These are phyloP conservation scores for Globisporangium echinulatum DNA, from an alignment of 352 stramenopile species.

Conservation along the genomic window DNA sequence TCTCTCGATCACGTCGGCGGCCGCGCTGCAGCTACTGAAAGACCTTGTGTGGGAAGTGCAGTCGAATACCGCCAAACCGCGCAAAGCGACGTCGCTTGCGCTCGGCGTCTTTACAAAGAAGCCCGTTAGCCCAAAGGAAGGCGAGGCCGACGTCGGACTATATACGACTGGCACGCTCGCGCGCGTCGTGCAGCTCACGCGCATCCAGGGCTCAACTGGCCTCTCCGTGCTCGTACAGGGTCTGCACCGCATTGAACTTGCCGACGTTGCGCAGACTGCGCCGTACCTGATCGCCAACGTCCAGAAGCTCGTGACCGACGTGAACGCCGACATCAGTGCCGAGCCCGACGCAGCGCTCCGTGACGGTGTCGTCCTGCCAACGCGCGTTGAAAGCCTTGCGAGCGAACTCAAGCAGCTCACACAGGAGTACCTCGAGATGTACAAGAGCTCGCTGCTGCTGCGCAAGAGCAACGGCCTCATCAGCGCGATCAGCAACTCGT, in stretches of 20 bases:
- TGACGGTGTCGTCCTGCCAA: slow-evolving; percentile 14
- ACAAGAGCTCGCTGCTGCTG: slow-evolving; percentile 50
- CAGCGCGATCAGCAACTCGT: slow-evolving; percentile 55
- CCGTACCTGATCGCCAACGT: slow-evolving; percentile 58
- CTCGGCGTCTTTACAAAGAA: slow-evolving; percentile 62
- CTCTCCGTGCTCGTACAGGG: slow-evolving; percentile 71
- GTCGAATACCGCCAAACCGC: slow-evolving; percentile 27
- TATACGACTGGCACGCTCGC: slow-evolving; percentile 58
- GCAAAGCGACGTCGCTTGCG: slow-evolving; percentile 34
- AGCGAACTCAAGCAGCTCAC: slow-evolving; percentile 57
- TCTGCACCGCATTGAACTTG: slow-evolving; percentile 42
- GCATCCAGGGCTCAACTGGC: slow-evolving; percentile 38
- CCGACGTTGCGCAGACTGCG: slow-evolving; percentile 36
- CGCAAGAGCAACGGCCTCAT: slow-evolving; percentile 52
- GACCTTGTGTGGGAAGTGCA: slow-evolving; percentile 73
- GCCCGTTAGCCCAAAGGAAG: slow-evolving; percentile 8
- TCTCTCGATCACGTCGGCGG: slow-evolving; percentile 53
- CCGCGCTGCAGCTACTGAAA: slow-evolving; percentile 67
- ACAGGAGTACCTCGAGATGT: slow-evolving; percentile 56
- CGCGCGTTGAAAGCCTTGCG: slow-evolving; percentile 26
- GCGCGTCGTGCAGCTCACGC: slow-evolving; percentile 71
- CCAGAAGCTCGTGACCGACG: slow-evolving; percentile 17
- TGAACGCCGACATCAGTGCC: slow-evolving; percentile 3
- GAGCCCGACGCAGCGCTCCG: background rate
- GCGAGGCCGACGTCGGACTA: slow-evolving; percentile 24